phyloP scores from a whole-genome alignment of 1,139 yeast species.

The Yamadazyma conglobata region DNA sequence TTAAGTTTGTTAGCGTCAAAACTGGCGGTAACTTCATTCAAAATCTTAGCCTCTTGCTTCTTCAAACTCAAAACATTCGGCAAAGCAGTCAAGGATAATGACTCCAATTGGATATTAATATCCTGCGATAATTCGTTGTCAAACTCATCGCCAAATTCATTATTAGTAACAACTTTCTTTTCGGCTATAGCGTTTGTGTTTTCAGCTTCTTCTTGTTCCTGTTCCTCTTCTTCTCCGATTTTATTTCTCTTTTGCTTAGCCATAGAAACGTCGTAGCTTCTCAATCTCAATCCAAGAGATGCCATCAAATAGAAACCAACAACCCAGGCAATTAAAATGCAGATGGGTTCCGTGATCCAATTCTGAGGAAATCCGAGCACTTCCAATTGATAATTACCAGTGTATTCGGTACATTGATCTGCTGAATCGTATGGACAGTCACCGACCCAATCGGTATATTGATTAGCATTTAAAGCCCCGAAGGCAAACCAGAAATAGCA shows the following conservation, averaged over 20 bases:
- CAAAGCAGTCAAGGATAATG: conserved; percentile 10
- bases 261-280: conserved; percentile 53
- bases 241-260: conserved; percentile 40
- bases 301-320: conserved; percentile 53
- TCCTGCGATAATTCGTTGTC: conserved; percentile 15
- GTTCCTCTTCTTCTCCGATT: conserved; percentile 30
- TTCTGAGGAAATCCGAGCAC: conserved; percentile 59
- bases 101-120: conserved; percentile 19
- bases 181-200: background rate
- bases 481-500: conserved; percentile 77
- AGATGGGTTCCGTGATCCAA: conserved; percentile 69
- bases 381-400: conserved; percentile 54
- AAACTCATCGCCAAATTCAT: conserved; percentile 9
- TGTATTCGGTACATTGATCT: conserved; percentile 33
- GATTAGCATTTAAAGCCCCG: conserved; percentile 66
- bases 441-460: conserved; percentile 59
- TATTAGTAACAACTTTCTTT: conserved; percentile 1
- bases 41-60: conserved; percentile 15
- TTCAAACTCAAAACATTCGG: conserved; percentile 7
- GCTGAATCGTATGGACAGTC: conserved; percentile 42
- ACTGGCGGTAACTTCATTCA: conserved; percentile 51
- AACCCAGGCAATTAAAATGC: conserved; percentile 58
- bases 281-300: conserved; percentile 39
- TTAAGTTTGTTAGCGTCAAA: conserved; percentile 65
- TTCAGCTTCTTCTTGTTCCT: conserved; percentile 3